Conservation (phyloP, 2,329 filamentous ascomycete species). For the Aspergillus hiratsukae region DNA sequence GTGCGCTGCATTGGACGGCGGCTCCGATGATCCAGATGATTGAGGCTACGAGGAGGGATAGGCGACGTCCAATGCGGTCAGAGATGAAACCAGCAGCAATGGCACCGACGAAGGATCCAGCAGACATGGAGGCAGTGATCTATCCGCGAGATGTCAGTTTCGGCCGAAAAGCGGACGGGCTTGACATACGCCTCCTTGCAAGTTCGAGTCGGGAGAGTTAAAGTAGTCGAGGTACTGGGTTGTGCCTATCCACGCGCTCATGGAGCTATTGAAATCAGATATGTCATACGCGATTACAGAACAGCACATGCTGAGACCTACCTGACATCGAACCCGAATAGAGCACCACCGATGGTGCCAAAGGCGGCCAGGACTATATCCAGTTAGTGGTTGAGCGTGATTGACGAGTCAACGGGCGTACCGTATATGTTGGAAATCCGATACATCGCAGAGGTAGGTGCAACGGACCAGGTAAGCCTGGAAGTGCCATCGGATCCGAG, state of each 20-base stretch:
- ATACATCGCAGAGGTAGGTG: conserved; percentile 13
- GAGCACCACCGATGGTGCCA: conserved; percentile 52
- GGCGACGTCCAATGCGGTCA: conserved; percentile 36
- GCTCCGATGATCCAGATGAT: conserved; percentile 33
- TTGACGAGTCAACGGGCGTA: neutral
- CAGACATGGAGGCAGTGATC: conserved; percentile 68
- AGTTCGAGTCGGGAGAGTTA: conserved; percentile 40
- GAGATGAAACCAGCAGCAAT: conserved; percentile 35
- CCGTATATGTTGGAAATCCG: conserved; percentile 18
- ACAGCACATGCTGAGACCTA: conserved; percentile 42
- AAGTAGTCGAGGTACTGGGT: conserved; percentile 54
- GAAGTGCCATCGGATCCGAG: neutral
- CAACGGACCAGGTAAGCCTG: neutral
- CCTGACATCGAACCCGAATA: conserved; percentile 58
- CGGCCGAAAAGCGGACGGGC: neutral
- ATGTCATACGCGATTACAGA: neutral
- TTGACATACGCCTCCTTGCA: conserved; percentile 32
- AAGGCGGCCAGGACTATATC: conserved; percentile 48
- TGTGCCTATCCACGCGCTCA: conserved; percentile 46
- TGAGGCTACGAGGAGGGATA: conserved; percentile 36
- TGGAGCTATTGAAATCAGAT: conserved; percentile 23
- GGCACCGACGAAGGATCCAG: conserved; percentile 64
- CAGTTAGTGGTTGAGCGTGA: neutral
- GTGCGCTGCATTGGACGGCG: conserved; percentile 27
- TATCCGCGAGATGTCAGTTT: conserved; percentile 31